Percentiles rank a stretch among this genome's conserved stretches.
Conservation (phyloP, 2,329 filamentous ascomycete genomes). For the Ceratocystis cacaofunesta region DNA sequence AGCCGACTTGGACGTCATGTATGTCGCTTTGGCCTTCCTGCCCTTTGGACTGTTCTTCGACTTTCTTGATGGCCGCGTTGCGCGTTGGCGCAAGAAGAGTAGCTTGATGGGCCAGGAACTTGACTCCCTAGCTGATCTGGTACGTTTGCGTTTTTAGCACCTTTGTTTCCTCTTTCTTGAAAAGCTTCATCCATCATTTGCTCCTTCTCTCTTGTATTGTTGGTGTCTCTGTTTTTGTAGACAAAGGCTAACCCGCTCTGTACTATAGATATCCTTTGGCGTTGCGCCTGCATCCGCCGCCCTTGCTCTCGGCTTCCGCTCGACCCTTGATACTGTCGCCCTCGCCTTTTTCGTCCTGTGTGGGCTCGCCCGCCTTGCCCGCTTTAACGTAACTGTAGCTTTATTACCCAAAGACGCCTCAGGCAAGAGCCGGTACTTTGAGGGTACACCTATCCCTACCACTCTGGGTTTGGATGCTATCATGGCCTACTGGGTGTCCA, state of each 20-base stretch:
- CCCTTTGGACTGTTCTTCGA: conserved; percentile 94
- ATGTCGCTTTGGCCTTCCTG: conserved; percentile 71
- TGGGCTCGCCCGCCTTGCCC: conserved; percentile 79
- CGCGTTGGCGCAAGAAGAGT: conserved; percentile 90
- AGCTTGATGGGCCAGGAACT: conserved; percentile 96
- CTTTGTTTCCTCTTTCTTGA: neutral
- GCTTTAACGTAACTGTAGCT: conserved; percentile 92
- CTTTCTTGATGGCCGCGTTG: conserved; percentile 93
- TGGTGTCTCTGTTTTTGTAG: neutral
- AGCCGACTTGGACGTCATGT: conserved; percentile 52
- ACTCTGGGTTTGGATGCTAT: conserved; percentile 64
- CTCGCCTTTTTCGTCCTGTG: conserved; percentile 86
- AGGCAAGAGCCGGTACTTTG: conserved; percentile 90
- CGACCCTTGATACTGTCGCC: conserved; percentile 61
- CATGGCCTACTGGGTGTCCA: conserved; percentile 79
- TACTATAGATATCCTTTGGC: conserved; percentile 78
- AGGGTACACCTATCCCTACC: conserved; percentile 91
- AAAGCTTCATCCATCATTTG: neutral
- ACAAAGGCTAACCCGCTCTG: neutral
- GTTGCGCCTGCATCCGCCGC: conserved; percentile 76
- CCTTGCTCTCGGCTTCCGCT: conserved; percentile 79
- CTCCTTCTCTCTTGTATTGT: neutral
- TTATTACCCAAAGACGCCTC: conserved; percentile 79
- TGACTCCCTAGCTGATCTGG: conserved; percentile 87
- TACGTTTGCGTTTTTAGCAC: conserved; percentile 31